Evolutionary conservation across 1,139 yeast species (phyloP).

Genomic region (Scheffersomyces insectosa): DNA sequence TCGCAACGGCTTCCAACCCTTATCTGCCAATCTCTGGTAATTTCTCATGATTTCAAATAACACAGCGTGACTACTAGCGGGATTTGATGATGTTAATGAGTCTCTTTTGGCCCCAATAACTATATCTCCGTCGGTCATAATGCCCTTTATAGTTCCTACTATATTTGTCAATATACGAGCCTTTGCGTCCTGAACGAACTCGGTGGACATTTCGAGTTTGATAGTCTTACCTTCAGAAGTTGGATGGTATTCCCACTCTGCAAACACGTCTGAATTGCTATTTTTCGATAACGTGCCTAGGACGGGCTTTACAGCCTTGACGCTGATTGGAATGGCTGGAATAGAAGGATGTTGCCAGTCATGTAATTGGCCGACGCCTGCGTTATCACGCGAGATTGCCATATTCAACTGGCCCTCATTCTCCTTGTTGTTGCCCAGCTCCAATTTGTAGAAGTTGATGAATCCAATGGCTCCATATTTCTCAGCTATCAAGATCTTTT

Average conservation of each 20-base stretch:
- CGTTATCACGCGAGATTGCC: conserved; percentile 27
- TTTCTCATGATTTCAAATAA: conserved; percentile 43
- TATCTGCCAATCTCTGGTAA: conserved; percentile 28
- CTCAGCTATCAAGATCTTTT: conserved; percentile 30
- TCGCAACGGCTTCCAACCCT: conserved; percentile 50
- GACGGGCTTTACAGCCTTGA: conserved; percentile 31
- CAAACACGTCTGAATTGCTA: conserved; percentile 12
- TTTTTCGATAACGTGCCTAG: conserved; percentile 23
- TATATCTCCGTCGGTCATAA: conserved; percentile 43
- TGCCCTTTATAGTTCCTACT: conserved; percentile 38
- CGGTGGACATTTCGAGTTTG: conserved; percentile 20
- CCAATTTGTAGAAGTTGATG: conserved; percentile 25
- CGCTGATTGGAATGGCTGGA: conserved; percentile 41
- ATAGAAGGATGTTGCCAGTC: conserved; percentile 17
- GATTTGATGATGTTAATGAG: conserved; percentile 37
- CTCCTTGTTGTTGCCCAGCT: conserved; percentile 8
- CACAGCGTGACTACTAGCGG: conserved; percentile 43
- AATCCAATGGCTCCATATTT: conserved; percentile 30
- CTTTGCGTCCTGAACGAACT: conserved; percentile 12
- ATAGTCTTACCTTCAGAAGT: conserved; percentile 11
- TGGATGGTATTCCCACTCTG: conserved; percentile 31
- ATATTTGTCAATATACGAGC: conserved; percentile 31
- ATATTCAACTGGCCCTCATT: conserved; percentile 8
- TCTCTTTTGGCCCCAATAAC: conserved; percentile 47
- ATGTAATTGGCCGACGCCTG: conserved; percentile 12